phyloP scores from a whole-genome alignment of 805 yeast species.

The Saccharomycopsis olivae region DNA sequence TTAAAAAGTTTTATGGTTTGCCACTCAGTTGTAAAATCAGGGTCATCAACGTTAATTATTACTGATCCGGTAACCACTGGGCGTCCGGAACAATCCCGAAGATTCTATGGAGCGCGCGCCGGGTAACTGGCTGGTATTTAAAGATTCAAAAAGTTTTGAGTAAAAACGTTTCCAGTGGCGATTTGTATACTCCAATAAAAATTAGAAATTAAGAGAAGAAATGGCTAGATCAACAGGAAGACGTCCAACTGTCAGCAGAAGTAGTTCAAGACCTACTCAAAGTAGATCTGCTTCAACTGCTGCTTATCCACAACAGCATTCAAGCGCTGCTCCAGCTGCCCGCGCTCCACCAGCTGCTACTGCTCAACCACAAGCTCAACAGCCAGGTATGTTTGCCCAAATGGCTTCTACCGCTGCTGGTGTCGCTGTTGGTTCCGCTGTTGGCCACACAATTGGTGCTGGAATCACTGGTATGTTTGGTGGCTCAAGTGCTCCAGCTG shows the following conservation, averaged over 20 bases:
- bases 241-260: constrained; percentile 28
- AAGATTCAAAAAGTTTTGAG: too few species aligned
- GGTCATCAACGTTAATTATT: too few species aligned
- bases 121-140: too few species aligned
- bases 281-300: constrained; percentile 70
- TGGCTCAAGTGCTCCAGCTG: constrained; percentile 55
- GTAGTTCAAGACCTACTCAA: constrained; percentile 39
- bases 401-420: constrained; percentile 99
- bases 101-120: too few species aligned
- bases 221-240: constrained; percentile 38
- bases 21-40: too few species aligned
- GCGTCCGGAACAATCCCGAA: too few species aligned
- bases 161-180: too few species aligned
- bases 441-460: constrained; percentile 95
- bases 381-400: constrained; percentile 88
- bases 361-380: constrained; percentile 41
- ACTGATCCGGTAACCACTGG: too few species aligned
- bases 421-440: constrained; percentile 97
- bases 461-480: constrained; percentile 87
- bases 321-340: constrained; percentile 35
- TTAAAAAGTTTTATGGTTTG: too few species aligned
- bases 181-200: too few species aligned
- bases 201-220: too few species aligned
- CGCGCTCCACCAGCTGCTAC: constrained; percentile 39
- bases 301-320: constrained; percentile 40